Percentiles rank a stretch among this genome's conserved stretches.
phyloP scores from a whole-genome alignment of 2,329 filamentous ascomycete species.

The Arachnopeziza araneosa region DNA sequence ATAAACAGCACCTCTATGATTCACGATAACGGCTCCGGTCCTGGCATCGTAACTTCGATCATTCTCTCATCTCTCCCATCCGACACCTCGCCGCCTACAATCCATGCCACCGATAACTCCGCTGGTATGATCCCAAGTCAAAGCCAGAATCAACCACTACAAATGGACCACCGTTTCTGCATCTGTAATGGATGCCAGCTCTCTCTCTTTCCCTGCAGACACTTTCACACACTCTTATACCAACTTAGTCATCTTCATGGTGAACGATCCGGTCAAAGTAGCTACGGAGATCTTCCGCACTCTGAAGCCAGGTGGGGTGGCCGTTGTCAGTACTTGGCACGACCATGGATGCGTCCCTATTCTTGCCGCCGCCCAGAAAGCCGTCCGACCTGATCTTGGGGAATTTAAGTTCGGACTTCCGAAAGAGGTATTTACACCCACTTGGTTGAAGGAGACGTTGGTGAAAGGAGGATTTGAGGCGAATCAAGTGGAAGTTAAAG shows the following conservation, averaged over 20 bases:
- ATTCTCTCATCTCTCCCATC: too few species aligned
- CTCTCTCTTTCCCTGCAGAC: neutral
- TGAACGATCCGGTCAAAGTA: conserved; percentile 50
- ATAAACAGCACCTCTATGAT: too few species aligned
- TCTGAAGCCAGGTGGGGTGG: conserved; percentile 79
- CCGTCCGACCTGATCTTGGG: neutral
- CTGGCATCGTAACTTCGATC: too few species aligned
- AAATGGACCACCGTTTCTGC: too few species aligned
- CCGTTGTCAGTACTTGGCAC: neutral
- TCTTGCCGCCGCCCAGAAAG: neutral
- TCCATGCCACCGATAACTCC: neutral
- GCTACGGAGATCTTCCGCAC: conserved; percentile 77
- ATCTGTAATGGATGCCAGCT: neutral
- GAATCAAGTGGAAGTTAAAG: neutral
- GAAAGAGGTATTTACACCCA: neutral
- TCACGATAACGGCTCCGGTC: too few species aligned
- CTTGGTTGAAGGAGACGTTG: neutral
- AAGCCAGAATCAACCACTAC: neutral
- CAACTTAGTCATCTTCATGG: conserved; percentile 1
- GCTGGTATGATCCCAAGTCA: neutral
- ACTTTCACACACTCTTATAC: neutral
- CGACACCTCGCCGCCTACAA: neutral
- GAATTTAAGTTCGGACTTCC: neutral
- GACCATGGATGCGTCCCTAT: neutral
- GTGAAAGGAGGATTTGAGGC: neutral